Percentiles rank a stretch among this genome's conserved stretches.
phyloP scores from a whole-genome alignment of 2,329 filamentous ascomycete genomes.

The Trichoderma simmonsii region DNA sequence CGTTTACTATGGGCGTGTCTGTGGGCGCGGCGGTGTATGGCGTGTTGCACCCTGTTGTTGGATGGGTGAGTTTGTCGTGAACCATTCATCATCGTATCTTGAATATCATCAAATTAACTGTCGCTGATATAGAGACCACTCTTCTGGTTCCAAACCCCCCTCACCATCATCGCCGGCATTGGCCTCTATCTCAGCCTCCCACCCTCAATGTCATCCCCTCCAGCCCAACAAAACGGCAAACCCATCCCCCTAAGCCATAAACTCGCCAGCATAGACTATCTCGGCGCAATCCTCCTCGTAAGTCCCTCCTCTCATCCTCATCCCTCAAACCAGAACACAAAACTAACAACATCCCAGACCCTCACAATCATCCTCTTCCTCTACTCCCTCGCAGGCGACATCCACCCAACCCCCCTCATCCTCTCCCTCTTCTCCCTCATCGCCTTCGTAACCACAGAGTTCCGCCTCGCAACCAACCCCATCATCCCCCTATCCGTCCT shows the following conservation, averaged over 20 bases:
- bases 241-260: neutral
- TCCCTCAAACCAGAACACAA: neutral
- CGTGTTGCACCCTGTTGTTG: slow-evolving; percentile 57
- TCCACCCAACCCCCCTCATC: slow-evolving; percentile 58
- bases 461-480: slow-evolving; percentile 61
- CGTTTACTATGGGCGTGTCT: slow-evolving; percentile 68
- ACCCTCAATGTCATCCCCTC: neutral
- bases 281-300: slow-evolving; percentile 66
- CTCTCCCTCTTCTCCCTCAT: slow-evolving; percentile 52
- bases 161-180: slow-evolving; percentile 58
- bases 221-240: neutral
- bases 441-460: slow-evolving; percentile 62
- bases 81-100: neutral
- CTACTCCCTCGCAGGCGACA: slow-evolving; percentile 62
- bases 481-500: slow-evolving; percentile 72
- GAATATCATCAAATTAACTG: neutral
- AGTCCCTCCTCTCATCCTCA: slow-evolving; percentile 23
- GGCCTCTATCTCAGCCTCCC: slow-evolving; percentile 67
- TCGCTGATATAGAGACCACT: slow-evolving; percentile 55
- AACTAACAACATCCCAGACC: slow-evolving; percentile 41
- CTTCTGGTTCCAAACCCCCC: slow-evolving; percentile 69
- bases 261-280: slow-evolving; percentile 61
- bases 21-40: slow-evolving; percentile 70
- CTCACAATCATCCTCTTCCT: slow-evolving; percentile 68
- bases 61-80: slow-evolving; percentile 58